Evolutionary conservation across 1,284 basidiomycete genomes (phyloP), one percentile per base, ranked within the genome.

Genomic region (Cerioporus squamosus): DNA sequence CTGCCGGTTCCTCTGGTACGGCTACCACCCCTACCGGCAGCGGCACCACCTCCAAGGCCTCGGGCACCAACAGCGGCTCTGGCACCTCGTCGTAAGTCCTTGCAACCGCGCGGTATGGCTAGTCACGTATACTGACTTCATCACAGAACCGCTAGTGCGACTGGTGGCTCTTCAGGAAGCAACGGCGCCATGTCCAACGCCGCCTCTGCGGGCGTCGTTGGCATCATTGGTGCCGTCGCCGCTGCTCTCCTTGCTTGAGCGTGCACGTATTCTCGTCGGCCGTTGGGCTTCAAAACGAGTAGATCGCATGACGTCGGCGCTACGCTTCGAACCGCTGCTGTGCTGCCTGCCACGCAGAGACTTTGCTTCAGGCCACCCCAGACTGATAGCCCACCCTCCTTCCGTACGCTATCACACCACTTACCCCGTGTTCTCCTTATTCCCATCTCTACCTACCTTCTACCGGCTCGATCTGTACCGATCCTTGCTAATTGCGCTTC

Each of bases 181-280:
- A 70, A 64, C 59, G 64, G 61, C 24, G 68, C 66, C 23, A 10
- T 65, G 23, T 46, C 51, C 39, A 67, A 67, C 60, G 42, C 43
- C 39, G 70, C 57, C 36, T 64, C 67, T 14, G 39, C 65, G 20
- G 65, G 68, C 42, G 23, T 63, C 44, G 68, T 67, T 24, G 72
- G 68, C 55, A 36, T 67, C 45, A 48, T 71, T 50, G 67, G 68
- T 47, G 70, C 64, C 31, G 51, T 65, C 38, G 64, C 69, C 24
- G 70, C 68, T 47, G 66, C 65, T 18, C 24, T 71, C 62, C 63
- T 74, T 45, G 69, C 67, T 23, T 72, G 64, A 68, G 51, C 51
- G 48, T 29, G 3, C 42, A 40, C 36, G 44, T 18, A 22, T 18
- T 43, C 33, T 14, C 44, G 48, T 57, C 24, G 43, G 45, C 39